These are phyloP conservation scores for Paramecium pentaurelia DNA, from an alignment of 73 alveolate species.

Conservation along the genomic window DNA sequence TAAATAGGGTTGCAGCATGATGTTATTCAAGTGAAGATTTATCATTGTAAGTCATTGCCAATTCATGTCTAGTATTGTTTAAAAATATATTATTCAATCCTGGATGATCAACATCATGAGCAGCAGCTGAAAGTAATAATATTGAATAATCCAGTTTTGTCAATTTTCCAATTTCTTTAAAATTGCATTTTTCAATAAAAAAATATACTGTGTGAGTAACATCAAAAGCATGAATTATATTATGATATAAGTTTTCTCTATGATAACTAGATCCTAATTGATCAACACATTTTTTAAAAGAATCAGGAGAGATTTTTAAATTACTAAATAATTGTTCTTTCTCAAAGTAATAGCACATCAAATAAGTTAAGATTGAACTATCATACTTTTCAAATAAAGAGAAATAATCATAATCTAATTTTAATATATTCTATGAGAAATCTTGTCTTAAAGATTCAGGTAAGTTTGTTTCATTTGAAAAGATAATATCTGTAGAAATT, in stretches of 20 bases:
- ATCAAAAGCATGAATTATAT: slow-evolving; percentile 75
- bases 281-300: neutral
- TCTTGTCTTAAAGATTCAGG: neutral
- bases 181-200: slow-evolving; percentile 72
- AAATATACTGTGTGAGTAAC: slow-evolving; percentile 75
- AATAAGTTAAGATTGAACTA: neutral
- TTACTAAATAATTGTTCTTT: neutral
- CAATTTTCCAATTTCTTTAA: slow-evolving; percentile 65
- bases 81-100: slow-evolving; percentile 70
- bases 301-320: neutral
- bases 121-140: slow-evolving; percentile 66
- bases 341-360: slow-evolving; percentile 5
- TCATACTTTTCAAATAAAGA: neutral
- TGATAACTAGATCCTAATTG: neutral
- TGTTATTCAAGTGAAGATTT: slow-evolving; percentile 70
- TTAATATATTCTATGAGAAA: neutral
- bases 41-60: slow-evolving; percentile 70
- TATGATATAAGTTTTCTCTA: slow-evolving; percentile 66
- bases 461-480: neutral
- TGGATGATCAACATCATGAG: slow-evolving; percentile 79
- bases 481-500: neutral
- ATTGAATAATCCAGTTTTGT: slow-evolving; percentile 63
- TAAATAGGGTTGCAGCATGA: slow-evolving; percentile 71
- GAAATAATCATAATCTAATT: slow-evolving; percentile 32
- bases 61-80: slow-evolving; percentile 48